phyloP scores from a whole-genome alignment of 1,284 basidiomycete species.

The Moesziomyces aphidis region DNA sequence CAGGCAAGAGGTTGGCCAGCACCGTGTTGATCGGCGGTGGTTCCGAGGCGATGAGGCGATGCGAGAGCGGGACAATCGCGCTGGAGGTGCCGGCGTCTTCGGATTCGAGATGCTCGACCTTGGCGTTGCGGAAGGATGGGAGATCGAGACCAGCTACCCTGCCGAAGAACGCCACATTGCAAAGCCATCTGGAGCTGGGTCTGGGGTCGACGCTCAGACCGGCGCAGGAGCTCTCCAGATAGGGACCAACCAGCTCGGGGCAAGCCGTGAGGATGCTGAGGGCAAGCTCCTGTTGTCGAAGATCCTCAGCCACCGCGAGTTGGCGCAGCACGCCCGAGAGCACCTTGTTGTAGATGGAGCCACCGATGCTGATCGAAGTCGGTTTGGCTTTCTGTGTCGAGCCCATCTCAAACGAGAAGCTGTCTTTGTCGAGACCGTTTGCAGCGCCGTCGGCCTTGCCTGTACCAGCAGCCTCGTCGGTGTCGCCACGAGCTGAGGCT shows the following conservation, averaged over 20 bases:
- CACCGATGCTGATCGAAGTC: not conserved
- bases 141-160: constrained; percentile 80
- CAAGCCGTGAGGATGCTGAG: constrained; percentile 81
- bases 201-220: constrained; percentile 84
- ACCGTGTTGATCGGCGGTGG: constrained; percentile 79
- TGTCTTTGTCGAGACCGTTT: constrained; percentile 31
- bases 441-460: constrained; percentile 24
- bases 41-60: constrained; percentile 71
- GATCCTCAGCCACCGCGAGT: constrained; percentile 84
- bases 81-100: constrained; percentile 68
- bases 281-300: constrained; percentile 85
- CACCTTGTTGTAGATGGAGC: constrained; percentile 82
- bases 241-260: constrained; percentile 86
- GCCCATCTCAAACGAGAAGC: constrained; percentile 61
- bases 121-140: constrained; percentile 72
- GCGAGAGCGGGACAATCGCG: constrained; percentile 54
- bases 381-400: constrained; percentile 68
- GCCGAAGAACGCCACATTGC: constrained; percentile 84
- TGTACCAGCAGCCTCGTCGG: not conserved
- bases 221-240: constrained; percentile 69
- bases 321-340: constrained; percentile 79
- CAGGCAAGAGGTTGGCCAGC: constrained; percentile 68
- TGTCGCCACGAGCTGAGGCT: not conserved
- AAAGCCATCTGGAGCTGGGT: constrained; percentile 87
- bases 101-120: constrained; percentile 70